These are phyloP conservation scores for Chrysophaeum taylorii DNA, from an alignment of 352 stramenopile genomes.

Conservation along the genomic window DNA sequence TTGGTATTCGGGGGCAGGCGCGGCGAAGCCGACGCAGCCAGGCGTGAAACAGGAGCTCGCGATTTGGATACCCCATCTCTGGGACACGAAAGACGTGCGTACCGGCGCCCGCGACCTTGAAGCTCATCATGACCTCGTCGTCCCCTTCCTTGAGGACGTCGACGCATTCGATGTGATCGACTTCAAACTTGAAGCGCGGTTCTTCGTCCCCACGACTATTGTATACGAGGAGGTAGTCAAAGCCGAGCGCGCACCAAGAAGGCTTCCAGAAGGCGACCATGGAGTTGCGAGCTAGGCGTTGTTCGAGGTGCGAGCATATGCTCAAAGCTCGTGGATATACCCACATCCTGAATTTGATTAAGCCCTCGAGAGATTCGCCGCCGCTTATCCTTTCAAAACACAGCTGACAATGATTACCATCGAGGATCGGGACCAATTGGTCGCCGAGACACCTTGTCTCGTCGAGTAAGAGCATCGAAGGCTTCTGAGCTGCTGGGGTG, in stretches of 20 bases:
- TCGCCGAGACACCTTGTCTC: background rate
- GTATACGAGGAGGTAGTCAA: background rate
- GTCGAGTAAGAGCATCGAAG: background rate
- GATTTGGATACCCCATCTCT: background rate
- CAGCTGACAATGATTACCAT: no score
- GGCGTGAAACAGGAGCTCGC: background rate
- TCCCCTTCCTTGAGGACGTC: background rate
- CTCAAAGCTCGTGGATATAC: background rate
- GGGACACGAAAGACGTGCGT: background rate
- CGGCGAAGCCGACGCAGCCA: slow-evolving; percentile 5
- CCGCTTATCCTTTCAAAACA: no score
- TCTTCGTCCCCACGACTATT: background rate
- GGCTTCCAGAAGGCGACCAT: background rate
- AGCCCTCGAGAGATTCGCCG: no score
- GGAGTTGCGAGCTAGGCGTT: background rate
- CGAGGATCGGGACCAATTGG: background rate
- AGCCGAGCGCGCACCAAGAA: background rate
- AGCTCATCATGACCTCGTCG: background rate
- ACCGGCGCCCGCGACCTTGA: background rate
- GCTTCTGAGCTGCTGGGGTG: background rate
- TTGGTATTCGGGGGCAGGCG: background rate
- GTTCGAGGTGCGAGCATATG: background rate
- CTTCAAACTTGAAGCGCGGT: background rate
- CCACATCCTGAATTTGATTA: background rate
- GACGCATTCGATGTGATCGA: background rate